Conservation (phyloP, 129 eudicot species). For the Centrapalus pauciflorus region DNA sequence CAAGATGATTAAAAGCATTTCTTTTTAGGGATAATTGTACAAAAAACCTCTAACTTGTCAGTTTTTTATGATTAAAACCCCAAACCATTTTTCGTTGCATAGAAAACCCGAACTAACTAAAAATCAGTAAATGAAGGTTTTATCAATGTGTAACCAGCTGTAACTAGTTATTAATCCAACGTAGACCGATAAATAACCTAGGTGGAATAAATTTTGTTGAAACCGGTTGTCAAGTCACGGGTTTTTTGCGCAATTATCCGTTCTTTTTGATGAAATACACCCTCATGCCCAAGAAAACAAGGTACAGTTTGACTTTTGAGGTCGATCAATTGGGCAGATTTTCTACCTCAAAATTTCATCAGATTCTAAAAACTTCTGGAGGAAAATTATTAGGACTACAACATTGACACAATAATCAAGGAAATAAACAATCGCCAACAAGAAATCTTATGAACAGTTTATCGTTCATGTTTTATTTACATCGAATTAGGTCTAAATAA, state of each 20-base stretch:
- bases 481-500: conserved; percentile 12
- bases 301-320: conserved; percentile 2
- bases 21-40: not conserved
- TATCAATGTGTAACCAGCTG: too few relatives aligned
- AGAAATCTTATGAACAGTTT: not conserved
- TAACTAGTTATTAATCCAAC: too few relatives aligned
- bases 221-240: too few relatives aligned
- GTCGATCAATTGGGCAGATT: conserved; percentile 2
- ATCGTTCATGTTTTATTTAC: not conserved
- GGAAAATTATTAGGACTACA: not conserved
- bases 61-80: not conserved
- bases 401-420: too few relatives aligned
- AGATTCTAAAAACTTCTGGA: not conserved
- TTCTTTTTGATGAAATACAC: too few relatives aligned
- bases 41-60: not conserved
- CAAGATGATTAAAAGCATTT: not conserved
- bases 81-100: not conserved
- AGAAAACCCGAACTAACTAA: not conserved
- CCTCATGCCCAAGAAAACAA: not conserved
- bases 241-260: too few relatives aligned
- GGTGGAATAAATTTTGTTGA: too few relatives aligned
- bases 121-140: too few relatives aligned
- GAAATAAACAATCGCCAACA: not conserved
- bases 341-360: conserved; percentile 12
- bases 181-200: too few relatives aligned